These are phyloP conservation scores for Cryptococcus sp. DNA, from an alignment of 1,284 basidiomycete species.

Conservation along the genomic window DNA sequence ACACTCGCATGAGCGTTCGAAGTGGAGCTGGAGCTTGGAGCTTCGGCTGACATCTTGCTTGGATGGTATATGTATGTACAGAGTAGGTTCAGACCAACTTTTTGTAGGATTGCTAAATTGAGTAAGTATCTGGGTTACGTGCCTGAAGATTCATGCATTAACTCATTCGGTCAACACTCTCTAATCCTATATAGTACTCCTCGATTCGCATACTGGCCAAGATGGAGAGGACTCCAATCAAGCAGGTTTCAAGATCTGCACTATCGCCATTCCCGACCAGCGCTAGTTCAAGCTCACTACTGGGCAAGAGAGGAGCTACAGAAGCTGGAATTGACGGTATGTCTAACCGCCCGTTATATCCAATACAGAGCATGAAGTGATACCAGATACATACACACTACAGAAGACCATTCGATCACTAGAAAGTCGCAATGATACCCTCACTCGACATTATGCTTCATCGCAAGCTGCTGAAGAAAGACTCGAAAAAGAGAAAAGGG, in stretches of 20 bases:
- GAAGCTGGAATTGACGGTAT: conserved; percentile 24
- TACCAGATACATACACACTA: neutral
- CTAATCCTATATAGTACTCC: too few relatives aligned
- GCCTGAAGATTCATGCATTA: too few relatives aligned
- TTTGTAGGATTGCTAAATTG: neutral
- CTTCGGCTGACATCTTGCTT: conserved; percentile 5
- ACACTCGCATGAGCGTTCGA: conserved; percentile 57
- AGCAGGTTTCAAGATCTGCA: too few relatives aligned
- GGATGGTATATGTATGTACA: neutral
- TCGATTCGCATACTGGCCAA: too few relatives aligned
- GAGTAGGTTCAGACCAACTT: neutral
- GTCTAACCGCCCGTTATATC: neutral
- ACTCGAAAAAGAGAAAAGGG: neutral
- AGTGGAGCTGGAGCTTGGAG: conserved; percentile 10
- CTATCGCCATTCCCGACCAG: too few relatives aligned
- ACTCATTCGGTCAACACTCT: too few relatives aligned
- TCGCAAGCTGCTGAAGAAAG: too few relatives aligned
- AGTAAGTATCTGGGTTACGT: neutral
- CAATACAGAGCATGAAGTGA: neutral
- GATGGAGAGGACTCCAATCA: too few relatives aligned
- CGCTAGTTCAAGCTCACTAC: neutral
- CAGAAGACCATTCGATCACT: too few relatives aligned
- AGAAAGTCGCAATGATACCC: too few relatives aligned
- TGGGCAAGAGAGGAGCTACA: conserved; percentile 15
- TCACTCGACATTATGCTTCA: too few relatives aligned